phyloP scores from a whole-genome alignment of 192 early-diverging fungal genomes.

The Backusella mclennaniae region DNA sequence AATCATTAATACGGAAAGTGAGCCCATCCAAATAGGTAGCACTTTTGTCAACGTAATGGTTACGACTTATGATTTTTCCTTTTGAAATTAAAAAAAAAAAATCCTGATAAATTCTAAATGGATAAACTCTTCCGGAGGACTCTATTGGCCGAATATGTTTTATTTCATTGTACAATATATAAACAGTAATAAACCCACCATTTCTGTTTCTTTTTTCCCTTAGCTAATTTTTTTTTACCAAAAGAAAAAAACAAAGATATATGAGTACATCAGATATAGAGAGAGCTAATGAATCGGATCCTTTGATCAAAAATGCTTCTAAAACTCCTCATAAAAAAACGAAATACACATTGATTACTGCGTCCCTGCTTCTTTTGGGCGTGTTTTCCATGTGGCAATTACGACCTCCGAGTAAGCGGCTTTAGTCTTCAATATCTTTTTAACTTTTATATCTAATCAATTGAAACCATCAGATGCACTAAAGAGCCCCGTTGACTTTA shows the following conservation, averaged over 20 bases:
- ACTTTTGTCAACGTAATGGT: neutral
- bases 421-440: neutral
- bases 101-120: neutral
- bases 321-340: neutral
- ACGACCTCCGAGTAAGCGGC: neutral
- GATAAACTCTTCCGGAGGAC: neutral
- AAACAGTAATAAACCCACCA: neutral
- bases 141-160: neutral
- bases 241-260: neutral
- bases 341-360: neutral
- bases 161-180: neutral
- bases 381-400: neutral
- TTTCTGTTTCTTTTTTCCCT: neutral
- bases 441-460: neutral
- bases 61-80: neutral
- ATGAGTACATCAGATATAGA: slow-evolving; percentile 1
- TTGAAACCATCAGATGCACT: neutral
- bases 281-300: neutral
- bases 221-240: neutral
- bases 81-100: neutral
- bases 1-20: neutral
- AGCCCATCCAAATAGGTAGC: neutral
- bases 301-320: neutral
- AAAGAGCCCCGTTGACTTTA: neutral
- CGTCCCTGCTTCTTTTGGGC: neutral